Conservation (phyloP, 768 basidiomycete genomes). For the Xerocomellus dryophilus region DNA sequence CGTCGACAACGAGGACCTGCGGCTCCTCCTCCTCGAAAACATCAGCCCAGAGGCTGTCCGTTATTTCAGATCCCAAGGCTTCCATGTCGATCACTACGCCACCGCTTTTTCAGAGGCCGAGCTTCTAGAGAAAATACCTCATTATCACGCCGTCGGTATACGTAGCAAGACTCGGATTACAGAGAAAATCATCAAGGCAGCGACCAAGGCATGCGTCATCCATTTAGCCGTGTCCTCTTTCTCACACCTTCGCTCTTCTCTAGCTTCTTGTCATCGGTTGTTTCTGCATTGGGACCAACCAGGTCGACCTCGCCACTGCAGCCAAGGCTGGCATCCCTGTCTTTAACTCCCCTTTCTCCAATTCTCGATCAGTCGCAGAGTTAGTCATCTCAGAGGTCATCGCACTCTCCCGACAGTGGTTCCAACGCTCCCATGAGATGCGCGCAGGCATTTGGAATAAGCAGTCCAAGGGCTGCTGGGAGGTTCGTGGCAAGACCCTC, state of each 20-base stretch:
- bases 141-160: conserved; percentile 94
- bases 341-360: conserved; percentile 99
- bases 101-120: conserved; percentile 92
- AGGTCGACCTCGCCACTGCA: conserved; percentile 86
- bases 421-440: conserved; percentile 86
- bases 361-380: conserved; percentile 98
- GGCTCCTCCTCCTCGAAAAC: conserved; percentile 88
- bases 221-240: background rate
- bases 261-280: conserved; percentile 96
- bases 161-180: conserved; percentile 98
- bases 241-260: background rate
- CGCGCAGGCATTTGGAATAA: conserved; percentile 96
- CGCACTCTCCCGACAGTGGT: conserved; percentile 89
- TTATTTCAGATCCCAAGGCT: conserved; percentile 78
- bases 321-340: conserved; percentile 90
- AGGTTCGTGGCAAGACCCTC: conserved; percentile 94
- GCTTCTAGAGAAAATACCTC: conserved; percentile 75
- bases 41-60: conserved; percentile 88
- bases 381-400: conserved; percentile 94
- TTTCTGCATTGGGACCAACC: conserved; percentile 99
- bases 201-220: conserved; percentile 61
- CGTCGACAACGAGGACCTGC: conserved; percentile 74
- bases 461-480: conserved; percentile 97
- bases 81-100: conserved; percentile 84
- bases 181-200: conserved; percentile 80